A percentile compares a stretch with the other conserved stretches of the same genome.
phyloP scores from a whole-genome alignment of 495 filamentous ascomycete genomes.

The Zalerion maritima region DNA sequence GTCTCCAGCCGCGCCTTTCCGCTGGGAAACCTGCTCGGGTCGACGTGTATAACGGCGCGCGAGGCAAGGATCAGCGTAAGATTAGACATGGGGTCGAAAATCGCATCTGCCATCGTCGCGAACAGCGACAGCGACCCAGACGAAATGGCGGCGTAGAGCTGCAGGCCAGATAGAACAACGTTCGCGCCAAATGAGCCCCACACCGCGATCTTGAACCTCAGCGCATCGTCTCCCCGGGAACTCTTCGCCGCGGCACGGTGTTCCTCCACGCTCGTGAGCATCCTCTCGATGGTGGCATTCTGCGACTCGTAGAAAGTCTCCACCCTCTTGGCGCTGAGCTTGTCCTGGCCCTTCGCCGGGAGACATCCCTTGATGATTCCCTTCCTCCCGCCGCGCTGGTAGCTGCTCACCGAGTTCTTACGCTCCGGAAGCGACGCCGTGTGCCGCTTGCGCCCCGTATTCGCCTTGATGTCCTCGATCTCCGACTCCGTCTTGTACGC shows the following conservation, averaged over 20 bases:
- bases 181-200: slow-evolving; percentile 84
- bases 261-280: slow-evolving; percentile 88
- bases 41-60: slow-evolving; percentile 77
- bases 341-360: slow-evolving; percentile 21
- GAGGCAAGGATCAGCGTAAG: slow-evolving; percentile 75
- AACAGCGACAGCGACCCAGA: slow-evolving; percentile 86
- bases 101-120: slow-evolving; percentile 92
- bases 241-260: slow-evolving; percentile 69
- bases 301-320: slow-evolving; percentile 80
- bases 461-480: slow-evolving; percentile 66
- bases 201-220: slow-evolving; percentile 80
- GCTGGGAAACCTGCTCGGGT: slow-evolving; percentile 78
- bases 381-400: slow-evolving; percentile 3
- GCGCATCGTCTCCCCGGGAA: slow-evolving; percentile 61
- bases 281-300: slow-evolving; percentile 82
- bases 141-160: slow-evolving; percentile 77
- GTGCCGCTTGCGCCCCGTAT: slow-evolving; percentile 65
- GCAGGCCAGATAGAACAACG: slow-evolving; percentile 58
- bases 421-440: no score
- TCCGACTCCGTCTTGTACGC: slow-evolving; percentile 66
- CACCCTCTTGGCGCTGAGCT: slow-evolving; percentile 45
- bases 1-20: slow-evolving; percentile 94
- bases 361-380: slow-evolving; percentile 10
- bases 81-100: slow-evolving; percentile 92
- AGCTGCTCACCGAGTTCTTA: no score